Base-by-base conservation (phyloP, 208 protist genomes). In the Tritrichomonas musculus region DNA sequence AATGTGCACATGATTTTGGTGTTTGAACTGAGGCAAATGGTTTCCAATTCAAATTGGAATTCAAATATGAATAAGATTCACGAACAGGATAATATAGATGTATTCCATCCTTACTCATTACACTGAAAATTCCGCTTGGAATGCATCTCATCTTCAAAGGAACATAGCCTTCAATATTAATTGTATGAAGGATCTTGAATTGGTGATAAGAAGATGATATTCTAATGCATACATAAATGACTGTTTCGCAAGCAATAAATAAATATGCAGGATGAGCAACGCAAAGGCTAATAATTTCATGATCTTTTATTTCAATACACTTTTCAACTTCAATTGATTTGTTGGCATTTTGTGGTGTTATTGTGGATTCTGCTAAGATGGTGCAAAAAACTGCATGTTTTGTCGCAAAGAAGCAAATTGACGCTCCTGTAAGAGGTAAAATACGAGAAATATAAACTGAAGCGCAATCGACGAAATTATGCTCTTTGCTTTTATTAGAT, bases 81-180 rank as follows among this genome's bases (percentile, higher is more conserved):
- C 77, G 53, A 39, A 88, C 44, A 1, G 77, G 47, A 50, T 88
- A 47, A 88, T 88, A 88, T 27, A 82, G 50, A 60, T 60, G 47
- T 0, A 88, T 49, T 88, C 44, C 47, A 57, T 88, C 47, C 39
- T 36, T 53, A 27, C 41, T 55, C 0, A 39, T 49, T 44, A 88
- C 77, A 88, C n/a, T 27, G 22, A 88, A 30, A 3, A 88, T 22
- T n/a, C 77, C 77, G 53, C 47, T 88, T 88, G 77, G 77, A 60
- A 88, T 88, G 57, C 77, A 88, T 36, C 20, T 36, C 1, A 47
- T 49, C 11, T 20, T 60, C 17, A 88, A 39, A 39, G 77, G 77
- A 39, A 57, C 47, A 57, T 88, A 47, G n/a, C n/a, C n/a, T 39
- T 20, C 14, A 27, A 88, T 88, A 22, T 25, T 11, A 39, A 88